These are phyloP conservation scores for Suillus bovinus DNA, from an alignment of 768 basidiomycete species.

Conservation along the genomic window DNA sequence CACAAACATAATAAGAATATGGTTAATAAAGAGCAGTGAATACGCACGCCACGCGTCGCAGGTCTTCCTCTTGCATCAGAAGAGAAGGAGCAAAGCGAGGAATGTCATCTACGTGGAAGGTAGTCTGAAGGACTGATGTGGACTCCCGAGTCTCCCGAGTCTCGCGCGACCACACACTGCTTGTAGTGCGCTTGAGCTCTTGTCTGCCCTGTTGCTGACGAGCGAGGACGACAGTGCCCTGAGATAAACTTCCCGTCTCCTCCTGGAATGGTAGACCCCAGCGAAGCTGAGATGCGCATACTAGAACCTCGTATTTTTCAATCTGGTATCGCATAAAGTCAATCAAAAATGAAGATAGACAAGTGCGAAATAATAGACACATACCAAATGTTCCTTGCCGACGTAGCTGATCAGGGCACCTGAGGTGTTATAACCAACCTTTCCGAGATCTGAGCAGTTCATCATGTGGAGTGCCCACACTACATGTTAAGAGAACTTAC, in stretches of 20 bases:
- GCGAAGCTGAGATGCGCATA: slow-evolving; percentile 35
- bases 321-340: slow-evolving; percentile 20
- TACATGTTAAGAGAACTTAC: slow-evolving; percentile 1
- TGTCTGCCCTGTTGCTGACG: slow-evolving; percentile 14
- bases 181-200: neutral
- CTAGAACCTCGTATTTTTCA: slow-evolving; percentile 34
- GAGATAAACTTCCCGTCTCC: slow-evolving; percentile 16
- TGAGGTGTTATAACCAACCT: slow-evolving; percentile 30
- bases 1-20: slow-evolving; percentile 8
- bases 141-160: slow-evolving; percentile 16
- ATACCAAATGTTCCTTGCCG: slow-evolving; percentile 35
- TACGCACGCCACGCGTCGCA: slow-evolving; percentile 31
- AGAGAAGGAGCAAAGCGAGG: slow-evolving; percentile 25
- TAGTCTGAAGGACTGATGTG: slow-evolving; percentile 20
- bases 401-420: slow-evolving; percentile 35
- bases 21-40: neutral
- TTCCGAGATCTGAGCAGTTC: slow-evolving; percentile 32
- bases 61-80: slow-evolving; percentile 16
- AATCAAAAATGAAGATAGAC: slow-evolving; percentile 5
- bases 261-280: slow-evolving; percentile 28
- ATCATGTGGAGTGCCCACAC: too few species aligned
- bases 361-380: neutral
- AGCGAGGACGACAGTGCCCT: slow-evolving; percentile 33
- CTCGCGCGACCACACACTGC: slow-evolving; percentile 9
- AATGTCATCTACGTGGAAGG: slow-evolving; percentile 28